Evolutionary conservation across 352 stramenopile genomes (phyloP).

Genomic region (Phytophthora ohioensis): DNA sequence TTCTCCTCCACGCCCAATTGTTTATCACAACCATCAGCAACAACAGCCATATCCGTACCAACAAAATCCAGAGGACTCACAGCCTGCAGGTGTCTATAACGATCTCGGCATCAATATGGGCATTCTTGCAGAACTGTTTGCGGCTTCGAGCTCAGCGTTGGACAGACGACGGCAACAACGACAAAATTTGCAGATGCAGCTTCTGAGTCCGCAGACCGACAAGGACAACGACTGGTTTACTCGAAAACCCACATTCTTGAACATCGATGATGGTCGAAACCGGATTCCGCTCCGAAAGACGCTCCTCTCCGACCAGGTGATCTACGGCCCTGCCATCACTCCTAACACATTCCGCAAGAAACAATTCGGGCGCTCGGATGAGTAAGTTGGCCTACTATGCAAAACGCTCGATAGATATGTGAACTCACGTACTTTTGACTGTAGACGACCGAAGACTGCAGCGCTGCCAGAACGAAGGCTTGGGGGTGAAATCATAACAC

Average conservation of each 20-base stretch:
- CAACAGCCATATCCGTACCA: conserved; percentile 18
- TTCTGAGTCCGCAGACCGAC: conserved; percentile 22
- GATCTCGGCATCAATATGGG: conserved; percentile 35
- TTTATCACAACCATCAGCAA: conserved; percentile 34
- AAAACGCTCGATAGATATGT: neutral
- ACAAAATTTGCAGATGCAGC: conserved; percentile 34
- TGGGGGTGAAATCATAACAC: conserved; percentile 62
- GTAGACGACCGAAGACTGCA: conserved; percentile 49
- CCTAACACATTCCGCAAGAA: conserved; percentile 47
- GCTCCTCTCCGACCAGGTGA: conserved; percentile 63
- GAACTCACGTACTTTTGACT: conserved; percentile 10
- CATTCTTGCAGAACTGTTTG: conserved; percentile 41
- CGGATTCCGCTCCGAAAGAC: conserved; percentile 65
- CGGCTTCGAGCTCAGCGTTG: conserved; percentile 36
- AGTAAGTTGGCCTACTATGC: conserved; percentile 24
- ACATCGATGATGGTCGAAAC: conserved; percentile 67
- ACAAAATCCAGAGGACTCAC: conserved; percentile 3
- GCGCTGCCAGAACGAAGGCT: conserved; percentile 31
- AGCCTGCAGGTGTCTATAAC: conserved; percentile 13
- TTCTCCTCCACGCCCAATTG: conserved; percentile 24
- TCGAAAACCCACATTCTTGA: conserved; percentile 44
- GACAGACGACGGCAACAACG: conserved; percentile 38
- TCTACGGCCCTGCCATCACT: conserved; percentile 75
- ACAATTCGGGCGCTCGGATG: conserved; percentile 9
- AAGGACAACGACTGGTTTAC: conserved; percentile 23